Conservation (phyloP, 2,329 filamentous ascomycete genomes). For the Paraphaeosphaeria minitans region DNA sequence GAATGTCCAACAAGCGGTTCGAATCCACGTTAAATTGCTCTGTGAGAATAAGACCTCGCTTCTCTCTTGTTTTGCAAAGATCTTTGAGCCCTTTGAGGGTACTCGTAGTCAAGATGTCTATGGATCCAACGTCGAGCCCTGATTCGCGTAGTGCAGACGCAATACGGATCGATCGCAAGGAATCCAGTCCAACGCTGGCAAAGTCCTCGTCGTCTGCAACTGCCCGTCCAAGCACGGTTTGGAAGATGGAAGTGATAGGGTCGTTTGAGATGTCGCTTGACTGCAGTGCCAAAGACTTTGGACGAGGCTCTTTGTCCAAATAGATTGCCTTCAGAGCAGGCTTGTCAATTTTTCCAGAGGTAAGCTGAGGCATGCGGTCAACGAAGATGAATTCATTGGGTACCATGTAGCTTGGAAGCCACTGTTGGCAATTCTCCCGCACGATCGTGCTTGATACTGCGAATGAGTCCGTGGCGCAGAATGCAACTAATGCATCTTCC, state of each 20-base stretch:
- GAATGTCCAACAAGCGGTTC: conserved; percentile 4
- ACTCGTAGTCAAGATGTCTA: conserved; percentile 65
- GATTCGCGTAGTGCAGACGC: conserved; percentile 66
- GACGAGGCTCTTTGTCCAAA: conserved; percentile 29
- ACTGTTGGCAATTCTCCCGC: conserved; percentile 66
- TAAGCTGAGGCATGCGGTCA: conserved; percentile 70
- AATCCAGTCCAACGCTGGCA: conserved; percentile 67
- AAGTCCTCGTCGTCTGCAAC: conserved; percentile 53
- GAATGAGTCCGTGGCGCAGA: conserved; percentile 64
- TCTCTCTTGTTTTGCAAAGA: conserved; percentile 22
- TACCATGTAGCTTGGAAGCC: conserved; percentile 84
- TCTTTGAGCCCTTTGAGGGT: conserved; percentile 46
- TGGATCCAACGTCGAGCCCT: conserved; percentile 62
- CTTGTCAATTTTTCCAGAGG: conserved; percentile 84
- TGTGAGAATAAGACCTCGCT: background rate
- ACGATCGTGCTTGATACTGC: conserved; percentile 54
- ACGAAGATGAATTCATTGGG: conserved; percentile 73
- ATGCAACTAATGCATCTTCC: conserved; percentile 72
- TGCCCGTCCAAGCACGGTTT: conserved; percentile 48
- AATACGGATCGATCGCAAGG: conserved; percentile 65
- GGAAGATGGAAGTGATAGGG: conserved; percentile 51
- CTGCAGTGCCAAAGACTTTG: conserved; percentile 15
- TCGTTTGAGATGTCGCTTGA: conserved; percentile 16
- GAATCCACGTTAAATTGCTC: conserved; percentile 5
- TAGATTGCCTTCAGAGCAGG: conserved; percentile 66